Evolutionary conservation across 2,329 filamentous ascomycete species (phyloP), one percentile per base, ranked within the genome.

Genomic region (Fusarium decemcellulare): DNA sequence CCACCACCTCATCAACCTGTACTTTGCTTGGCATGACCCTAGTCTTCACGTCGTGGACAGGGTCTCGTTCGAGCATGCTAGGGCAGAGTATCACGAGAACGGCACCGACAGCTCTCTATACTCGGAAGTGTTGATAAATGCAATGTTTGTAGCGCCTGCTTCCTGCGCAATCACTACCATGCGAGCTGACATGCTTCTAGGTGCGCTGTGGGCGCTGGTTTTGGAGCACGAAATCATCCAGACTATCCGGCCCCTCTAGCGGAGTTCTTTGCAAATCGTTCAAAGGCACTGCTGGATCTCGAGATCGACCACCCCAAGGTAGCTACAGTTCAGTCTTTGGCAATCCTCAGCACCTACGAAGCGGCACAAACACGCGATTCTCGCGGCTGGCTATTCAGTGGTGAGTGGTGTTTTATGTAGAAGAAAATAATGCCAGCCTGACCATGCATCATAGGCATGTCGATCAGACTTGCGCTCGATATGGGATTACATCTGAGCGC

Each of bases 11-110:
- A 42, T 55, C 10, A 48, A 48, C 29, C 23, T 61, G 18, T 61
- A 61, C 29, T 61, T 61, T 39, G 36, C 59, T 12, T 61, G 59
- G 59, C 59, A 61, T 14, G 36, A 61, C 39, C 50, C 59, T 7
- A 48, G 47, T n/a, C 51, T 61, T 18, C 46, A 48, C 32, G 54
- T 58, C 8, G 54, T 58, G 12, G 54, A 58, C 27, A 23, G 37
- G 36, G 30, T 27, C 12, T 32, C 44, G 9, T 58, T 58, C 18
- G 39, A 42, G 18, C n/a, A 9, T 18, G 39, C 39, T 12, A n/a
- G 39, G 9, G 7, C n/a, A n/a, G 5, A 42, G 18, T 18, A 15
- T 42, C n/a, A 16, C 9, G n/a, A 16, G 39, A 42, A 18, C 39
- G n/a, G 9, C 39, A 42, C n/a, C 10, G 39, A 42, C n/a, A 18